phyloP scores from a whole-genome alignment of 768 basidiomycete species.

The Scleroderma citrinum region DNA sequence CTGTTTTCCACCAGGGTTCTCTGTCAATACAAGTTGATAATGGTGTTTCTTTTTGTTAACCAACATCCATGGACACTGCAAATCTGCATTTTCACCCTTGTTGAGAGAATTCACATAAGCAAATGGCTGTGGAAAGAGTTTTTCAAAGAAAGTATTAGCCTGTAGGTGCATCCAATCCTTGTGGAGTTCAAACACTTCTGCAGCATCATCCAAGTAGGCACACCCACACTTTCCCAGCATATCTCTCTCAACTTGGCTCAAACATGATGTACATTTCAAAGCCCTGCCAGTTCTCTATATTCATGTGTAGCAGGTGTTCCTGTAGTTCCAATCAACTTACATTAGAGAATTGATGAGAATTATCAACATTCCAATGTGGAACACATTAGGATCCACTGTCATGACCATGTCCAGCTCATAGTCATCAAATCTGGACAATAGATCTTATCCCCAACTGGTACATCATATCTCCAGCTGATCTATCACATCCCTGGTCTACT shows the following conservation, averaged over 20 bases:
- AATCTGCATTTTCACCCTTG: neutral
- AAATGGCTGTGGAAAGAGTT: neutral
- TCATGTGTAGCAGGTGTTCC: neutral
- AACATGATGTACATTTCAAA: neutral
- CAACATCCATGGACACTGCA: neutral
- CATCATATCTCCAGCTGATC: no score
- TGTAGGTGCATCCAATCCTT: neutral
- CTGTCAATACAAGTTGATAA: neutral
- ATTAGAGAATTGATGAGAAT: neutral
- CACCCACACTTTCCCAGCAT: neutral
- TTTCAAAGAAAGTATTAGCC: neutral
- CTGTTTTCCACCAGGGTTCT: neutral
- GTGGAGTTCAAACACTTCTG: neutral
- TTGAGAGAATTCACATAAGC: neutral
- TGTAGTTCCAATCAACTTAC: neutral
- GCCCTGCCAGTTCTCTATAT: neutral
- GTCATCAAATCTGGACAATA: no score
- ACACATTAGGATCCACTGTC: no score
- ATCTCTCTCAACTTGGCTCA: neutral
- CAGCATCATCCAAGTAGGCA: neutral
- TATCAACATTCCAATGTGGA: neutral
- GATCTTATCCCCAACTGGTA: no score
- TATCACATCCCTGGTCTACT: no score
- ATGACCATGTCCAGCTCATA: no score
- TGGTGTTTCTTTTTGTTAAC: conserved; percentile 1